Evolutionary conservation across 2,329 filamentous ascomycete species (phyloP), one percentile per base, ranked within the genome.

Genomic region (Cordyceps fumosorosea): DNA sequence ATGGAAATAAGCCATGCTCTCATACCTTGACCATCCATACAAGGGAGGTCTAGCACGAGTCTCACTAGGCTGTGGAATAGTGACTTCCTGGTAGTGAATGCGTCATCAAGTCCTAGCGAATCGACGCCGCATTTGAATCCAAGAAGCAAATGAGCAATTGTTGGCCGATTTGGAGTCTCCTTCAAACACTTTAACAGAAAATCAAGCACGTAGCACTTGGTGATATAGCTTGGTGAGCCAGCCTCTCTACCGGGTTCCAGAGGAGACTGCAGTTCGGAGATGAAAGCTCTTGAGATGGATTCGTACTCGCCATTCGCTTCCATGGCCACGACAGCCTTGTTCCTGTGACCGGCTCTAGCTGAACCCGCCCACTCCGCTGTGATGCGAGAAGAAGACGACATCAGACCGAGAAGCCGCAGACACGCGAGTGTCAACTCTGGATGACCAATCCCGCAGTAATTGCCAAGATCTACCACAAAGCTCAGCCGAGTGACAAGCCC

Each of bases 291-390:
- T 0, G 91, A 84, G 60, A 98, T 91, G n/a, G 87, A 84, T 64
- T 93, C 88, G 40, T 91, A 83, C 69, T 93, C 88, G 48, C 89
- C 86, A 67, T 93, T 86, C 54, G 88, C 87, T 69, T 96, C 91
- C 58, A 99, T 80, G n/a, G 92, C 88, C 63, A 93, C 90, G 57
- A 97, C 89, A 24, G 93, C 89, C 73, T 93, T 90, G 78, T 93
- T 93, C 63, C 90, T 85, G 71, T 89, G 83, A 54, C 83, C 79
- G 67, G 85, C 82, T 62, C 84, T 83, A 12, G 81, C 80, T 60
- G 86, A 81, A 1, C 84, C 86, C 18, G 76, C 77, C 75, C 89
- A 88, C 18, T 85, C 84, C 14, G 89, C 86, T 53, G 90, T 88
- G 57, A 97, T 85, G 70, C 89, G 95, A 48, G 86, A 82, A 0